phyloP scores from a whole-genome alignment of 495 filamentous ascomycete genomes.

The Penicillium psychrofluorescens region DNA sequence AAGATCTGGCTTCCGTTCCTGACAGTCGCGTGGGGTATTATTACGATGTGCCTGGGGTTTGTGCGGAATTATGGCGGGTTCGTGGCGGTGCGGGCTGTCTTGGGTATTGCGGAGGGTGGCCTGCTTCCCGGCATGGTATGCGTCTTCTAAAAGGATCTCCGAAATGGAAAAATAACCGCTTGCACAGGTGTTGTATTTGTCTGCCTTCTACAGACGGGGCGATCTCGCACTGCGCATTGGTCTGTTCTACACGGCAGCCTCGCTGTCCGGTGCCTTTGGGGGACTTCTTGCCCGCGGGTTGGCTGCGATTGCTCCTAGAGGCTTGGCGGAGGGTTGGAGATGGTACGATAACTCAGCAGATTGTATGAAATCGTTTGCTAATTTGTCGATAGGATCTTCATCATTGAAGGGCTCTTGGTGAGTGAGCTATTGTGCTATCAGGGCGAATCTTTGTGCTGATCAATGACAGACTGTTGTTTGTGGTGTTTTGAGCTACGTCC shows the following conservation, averaged over 20 bases:
- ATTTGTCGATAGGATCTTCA: constrained; percentile 39
- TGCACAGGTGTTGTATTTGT: constrained; percentile 56
- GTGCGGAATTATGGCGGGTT: constrained; percentile 46
- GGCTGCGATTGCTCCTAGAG: constrained; percentile 51
- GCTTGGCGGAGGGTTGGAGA: constrained; percentile 48
- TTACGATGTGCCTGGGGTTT: constrained; percentile 37
- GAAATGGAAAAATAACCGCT: background rate
- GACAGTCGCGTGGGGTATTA: constrained; percentile 54
- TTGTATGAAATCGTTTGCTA: no score
- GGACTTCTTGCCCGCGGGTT: constrained; percentile 62
- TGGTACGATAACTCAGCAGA: constrained; percentile 15
- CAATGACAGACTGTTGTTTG: constrained; percentile 44
- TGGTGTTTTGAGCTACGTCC: constrained; percentile 42
- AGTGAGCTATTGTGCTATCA: background rate
- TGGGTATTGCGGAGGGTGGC: constrained; percentile 55
- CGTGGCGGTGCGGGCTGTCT: constrained; percentile 47
- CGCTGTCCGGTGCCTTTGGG: constrained; percentile 63
- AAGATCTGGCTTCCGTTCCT: constrained; percentile 65
- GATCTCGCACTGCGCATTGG: constrained; percentile 67
- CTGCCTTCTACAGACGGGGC: constrained; percentile 63
- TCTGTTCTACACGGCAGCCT: constrained; percentile 67
- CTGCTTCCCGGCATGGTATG: constrained; percentile 65
- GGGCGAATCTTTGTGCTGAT: background rate
- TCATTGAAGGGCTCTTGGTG: constrained; percentile 54
- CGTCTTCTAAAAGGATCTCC: background rate